Evolutionary conservation across 202 grass and related monocot genomes (phyloP).

Genomic region (Setaria viridis): DNA sequence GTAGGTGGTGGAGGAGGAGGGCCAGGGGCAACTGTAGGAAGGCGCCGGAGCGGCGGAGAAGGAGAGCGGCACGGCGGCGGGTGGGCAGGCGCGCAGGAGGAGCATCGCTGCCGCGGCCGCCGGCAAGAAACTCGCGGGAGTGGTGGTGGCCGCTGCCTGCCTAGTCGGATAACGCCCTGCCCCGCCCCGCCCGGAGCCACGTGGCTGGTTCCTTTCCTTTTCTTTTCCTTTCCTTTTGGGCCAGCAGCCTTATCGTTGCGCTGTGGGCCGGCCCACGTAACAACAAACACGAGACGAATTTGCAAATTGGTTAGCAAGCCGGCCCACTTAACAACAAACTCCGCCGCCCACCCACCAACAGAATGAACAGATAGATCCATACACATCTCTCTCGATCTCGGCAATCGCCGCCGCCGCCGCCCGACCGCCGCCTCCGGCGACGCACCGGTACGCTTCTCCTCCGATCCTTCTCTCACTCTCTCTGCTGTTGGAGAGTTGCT

Average conservation of each 20-base stretch:
- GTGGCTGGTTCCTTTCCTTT: not conserved
- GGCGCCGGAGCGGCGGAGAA: constrained; percentile 17
- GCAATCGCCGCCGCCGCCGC: not conserved
- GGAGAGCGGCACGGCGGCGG: constrained; percentile 10
- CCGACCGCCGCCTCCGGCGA: not conserved
- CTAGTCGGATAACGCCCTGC: not conserved
- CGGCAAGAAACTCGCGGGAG: no score
- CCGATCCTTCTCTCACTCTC: not conserved
- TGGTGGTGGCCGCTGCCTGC: not conserved
- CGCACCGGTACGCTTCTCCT: constrained; percentile 10
- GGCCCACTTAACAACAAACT: no score
- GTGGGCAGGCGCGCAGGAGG: constrained; percentile 17
- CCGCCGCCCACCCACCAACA: no score
- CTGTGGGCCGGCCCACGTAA: not conserved
- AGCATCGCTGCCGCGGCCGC: constrained; percentile 26
- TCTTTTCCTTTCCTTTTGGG: not conserved
- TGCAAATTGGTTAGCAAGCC: no score
- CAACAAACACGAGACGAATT: not conserved
- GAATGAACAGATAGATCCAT: not conserved
- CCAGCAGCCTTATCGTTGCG: not conserved
- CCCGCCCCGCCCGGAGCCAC: not conserved
- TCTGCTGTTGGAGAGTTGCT: not conserved
- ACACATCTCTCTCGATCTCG: not conserved
- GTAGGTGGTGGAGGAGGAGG: not conserved
- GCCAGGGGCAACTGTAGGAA: not conserved